These are phyloP conservation scores for Fusarium sp. DNA, from an alignment of 2,329 filamentous ascomycete genomes.

Conservation along the genomic window DNA sequence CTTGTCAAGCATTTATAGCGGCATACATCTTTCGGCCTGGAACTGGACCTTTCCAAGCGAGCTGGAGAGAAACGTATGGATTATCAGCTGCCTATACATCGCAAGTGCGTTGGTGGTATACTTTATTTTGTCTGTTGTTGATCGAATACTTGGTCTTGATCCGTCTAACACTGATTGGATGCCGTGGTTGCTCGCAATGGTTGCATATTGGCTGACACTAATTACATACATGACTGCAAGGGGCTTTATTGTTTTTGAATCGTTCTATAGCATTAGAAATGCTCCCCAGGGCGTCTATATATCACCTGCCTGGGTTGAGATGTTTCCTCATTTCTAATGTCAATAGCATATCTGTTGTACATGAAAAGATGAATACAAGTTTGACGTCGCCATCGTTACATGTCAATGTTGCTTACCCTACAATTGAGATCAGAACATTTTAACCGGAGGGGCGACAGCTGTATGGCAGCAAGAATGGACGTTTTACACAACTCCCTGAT, in stretches of 20 bases:
- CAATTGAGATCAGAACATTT: neutral
- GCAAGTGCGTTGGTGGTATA: slow-evolving; percentile 3
- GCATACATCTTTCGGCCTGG: slow-evolving; percentile 8
- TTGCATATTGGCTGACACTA: slow-evolving; percentile 3
- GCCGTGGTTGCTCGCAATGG: slow-evolving; percentile 5
- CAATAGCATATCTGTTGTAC: neutral
- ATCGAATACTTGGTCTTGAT: neutral
- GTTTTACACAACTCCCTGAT: neutral
- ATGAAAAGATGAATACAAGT: neutral
- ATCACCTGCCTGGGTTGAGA: slow-evolving; percentile 5
- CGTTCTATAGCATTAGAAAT: slow-evolving; percentile 1
- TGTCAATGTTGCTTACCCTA: neutral
- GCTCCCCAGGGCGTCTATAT: neutral
- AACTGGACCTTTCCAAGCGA: slow-evolving; percentile 11
- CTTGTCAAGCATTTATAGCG: slow-evolving; percentile 6
- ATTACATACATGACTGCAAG: slow-evolving; percentile 1
- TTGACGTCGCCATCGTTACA: neutral
- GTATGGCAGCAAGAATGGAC: neutral
- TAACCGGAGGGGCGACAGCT: neutral
- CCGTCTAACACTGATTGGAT: neutral
- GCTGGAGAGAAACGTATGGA: slow-evolving; percentile 5
- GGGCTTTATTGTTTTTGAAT: slow-evolving; percentile 1
- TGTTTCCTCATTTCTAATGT: slow-evolving; percentile 8
- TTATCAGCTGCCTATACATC: neutral
- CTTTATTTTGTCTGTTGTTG: slow-evolving; percentile 1